Conservation (phyloP, 2,329 filamentous ascomycete genomes). For the Neofusicoccum sp. region DNA sequence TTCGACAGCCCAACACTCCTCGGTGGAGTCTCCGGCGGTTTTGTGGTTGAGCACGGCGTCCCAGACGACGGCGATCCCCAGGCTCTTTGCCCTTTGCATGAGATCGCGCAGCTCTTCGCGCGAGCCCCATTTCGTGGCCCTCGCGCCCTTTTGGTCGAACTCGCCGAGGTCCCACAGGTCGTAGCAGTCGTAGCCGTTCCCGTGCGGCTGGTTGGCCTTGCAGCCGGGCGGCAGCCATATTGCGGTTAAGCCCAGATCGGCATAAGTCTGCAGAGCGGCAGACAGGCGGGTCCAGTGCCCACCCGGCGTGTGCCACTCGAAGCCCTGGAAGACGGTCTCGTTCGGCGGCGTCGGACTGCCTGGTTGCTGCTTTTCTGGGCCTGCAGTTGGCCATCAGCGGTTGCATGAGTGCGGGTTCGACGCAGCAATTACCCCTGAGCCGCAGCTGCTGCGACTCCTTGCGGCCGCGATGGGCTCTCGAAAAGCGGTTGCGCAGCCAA, state of each 20-base stretch:
- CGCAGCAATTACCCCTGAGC: neutral
- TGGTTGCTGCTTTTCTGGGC: neutral
- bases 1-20: constrained; percentile 62
- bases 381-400: neutral
- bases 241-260: constrained; percentile 54
- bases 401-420: neutral
- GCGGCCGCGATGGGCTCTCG: constrained; percentile 4
- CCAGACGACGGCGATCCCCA: constrained; percentile 62
- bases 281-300: constrained; percentile 63
- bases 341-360: constrained; percentile 1
- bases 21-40: constrained; percentile 64
- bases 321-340: constrained; percentile 61
- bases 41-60: constrained; percentile 74
- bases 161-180: constrained; percentile 70
- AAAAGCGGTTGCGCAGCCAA: constrained; percentile 6
- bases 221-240: constrained; percentile 68
- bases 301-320: constrained; percentile 69
- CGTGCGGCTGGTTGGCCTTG: constrained; percentile 60
- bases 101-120: constrained; percentile 63
- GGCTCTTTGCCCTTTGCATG: constrained; percentile 49
- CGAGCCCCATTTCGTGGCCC: constrained; percentile 66
- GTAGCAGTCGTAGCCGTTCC: constrained; percentile 63
- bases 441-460: neutral
- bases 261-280: constrained; percentile 53
- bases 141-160: constrained; percentile 68